Evolutionary conservation across 2,329 filamentous ascomycete genomes (phyloP), one percentile per base, ranked within the genome.

Genomic region (Clathrospora elynae): DNA sequence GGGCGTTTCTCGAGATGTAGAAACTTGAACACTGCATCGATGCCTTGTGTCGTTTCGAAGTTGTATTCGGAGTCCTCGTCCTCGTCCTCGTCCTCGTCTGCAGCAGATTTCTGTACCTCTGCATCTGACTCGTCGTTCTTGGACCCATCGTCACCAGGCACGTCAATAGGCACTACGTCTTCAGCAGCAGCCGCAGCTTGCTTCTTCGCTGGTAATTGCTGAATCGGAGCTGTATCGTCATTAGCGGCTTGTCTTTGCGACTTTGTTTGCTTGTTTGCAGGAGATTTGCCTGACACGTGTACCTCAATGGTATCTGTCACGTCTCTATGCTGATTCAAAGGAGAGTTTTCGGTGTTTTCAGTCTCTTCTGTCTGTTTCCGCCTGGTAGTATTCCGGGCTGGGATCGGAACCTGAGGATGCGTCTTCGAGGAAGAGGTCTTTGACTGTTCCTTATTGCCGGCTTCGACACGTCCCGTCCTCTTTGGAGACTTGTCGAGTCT

Each of bases 1-100:
- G 48, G 4, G 8, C 59, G 49, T 16, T 39, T 38, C 24, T 50
- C 46, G 1, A 36, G 19, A 18, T 62, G 38, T 6, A 59, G 40
- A n/a, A 61, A 66, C 2, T 43, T 22, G 29, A 67, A 59, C 2
- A 66, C 52, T 7, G 23, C 16, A 1, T 59, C 46, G 4, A 68
- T 22, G 9, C 12, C 29, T 26, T 28, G 18, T 13, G 18, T 30
- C 2, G 34, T 40, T 14, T 49, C 37, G 2, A 17, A 22, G 9
- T 45, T 32, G 1, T 35, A 1, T 11, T 45, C 37, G 2, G 50
- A 31, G 26, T 19, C 16, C 22, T 38, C 25, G 7, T 46, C 49
- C 3, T 44, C 31, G 1, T 42, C 35, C 4, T 49, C 34, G 26
- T 22, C 26, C 14, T 32, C 20, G 11, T 49, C 48, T 17, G 29